These are phyloP conservation scores for Yamadazyma oceani DNA, from an alignment of 1,139 yeast species.

Conservation along the genomic window DNA sequence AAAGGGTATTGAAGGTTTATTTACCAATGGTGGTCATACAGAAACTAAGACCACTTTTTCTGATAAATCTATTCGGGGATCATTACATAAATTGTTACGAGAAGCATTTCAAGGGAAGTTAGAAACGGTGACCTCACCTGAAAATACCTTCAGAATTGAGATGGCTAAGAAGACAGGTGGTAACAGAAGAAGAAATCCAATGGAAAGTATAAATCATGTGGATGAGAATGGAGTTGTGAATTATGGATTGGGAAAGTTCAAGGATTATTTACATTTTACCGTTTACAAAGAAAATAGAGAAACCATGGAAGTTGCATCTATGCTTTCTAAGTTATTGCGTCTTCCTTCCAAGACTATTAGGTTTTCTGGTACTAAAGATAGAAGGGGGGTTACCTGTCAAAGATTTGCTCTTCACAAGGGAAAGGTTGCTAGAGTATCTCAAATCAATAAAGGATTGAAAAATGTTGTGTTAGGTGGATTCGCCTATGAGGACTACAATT, in stretches of 20 bases:
- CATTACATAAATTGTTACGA: slow-evolving; percentile 74
- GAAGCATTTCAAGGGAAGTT: slow-evolving; percentile 70
- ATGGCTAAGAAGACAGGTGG: slow-evolving; percentile 39
- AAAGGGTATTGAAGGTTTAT: slow-evolving; percentile 51
- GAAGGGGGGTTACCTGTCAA: slow-evolving; percentile 95
- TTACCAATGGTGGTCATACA: slow-evolving; percentile 57
- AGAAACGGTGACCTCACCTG: slow-evolving; percentile 75
- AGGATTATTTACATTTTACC: slow-evolving; percentile 72
- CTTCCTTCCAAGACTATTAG: slow-evolving; percentile 68
- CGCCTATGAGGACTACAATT: slow-evolving; percentile 58
- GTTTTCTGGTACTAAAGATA: slow-evolving; percentile 95
- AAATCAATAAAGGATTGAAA: slow-evolving; percentile 70
- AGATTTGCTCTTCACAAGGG: slow-evolving; percentile 69
- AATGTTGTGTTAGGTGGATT: slow-evolving; percentile 80
- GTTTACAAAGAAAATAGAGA: slow-evolving; percentile 94
- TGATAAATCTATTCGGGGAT: slow-evolving; percentile 72
- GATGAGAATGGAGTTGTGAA: slow-evolving; percentile 48
- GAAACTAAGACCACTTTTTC: slow-evolving; percentile 58
- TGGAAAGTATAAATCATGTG: slow-evolving; percentile 50
- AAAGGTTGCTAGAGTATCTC: slow-evolving; percentile 74
- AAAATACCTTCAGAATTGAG: slow-evolving; percentile 63
- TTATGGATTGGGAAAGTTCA: slow-evolving; percentile 67
- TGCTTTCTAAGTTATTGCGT: slow-evolving; percentile 70
- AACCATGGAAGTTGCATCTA: slow-evolving; percentile 90
- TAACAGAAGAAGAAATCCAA: slow-evolving; percentile 29